Base-by-base conservation (phyloP, 495 filamentous ascomycete genomes). In the Cryomyces antarcticus region DNA sequence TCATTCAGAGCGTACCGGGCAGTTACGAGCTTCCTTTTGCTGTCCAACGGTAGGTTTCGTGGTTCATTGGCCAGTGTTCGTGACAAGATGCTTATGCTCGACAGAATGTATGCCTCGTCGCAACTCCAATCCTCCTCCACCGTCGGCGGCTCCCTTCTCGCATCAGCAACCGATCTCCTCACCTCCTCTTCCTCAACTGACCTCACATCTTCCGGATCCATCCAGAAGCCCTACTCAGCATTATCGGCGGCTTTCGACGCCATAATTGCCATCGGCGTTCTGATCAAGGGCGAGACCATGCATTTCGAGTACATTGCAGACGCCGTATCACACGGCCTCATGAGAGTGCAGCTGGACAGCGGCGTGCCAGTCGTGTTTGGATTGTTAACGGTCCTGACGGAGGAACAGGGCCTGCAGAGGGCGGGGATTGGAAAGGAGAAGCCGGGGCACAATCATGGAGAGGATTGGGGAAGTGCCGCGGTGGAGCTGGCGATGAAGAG, bases 291-390 rank as follows among this genome's bases (percentile, higher is more conserved):
- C 50, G 81, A 92, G 56, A 97, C 89, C 12, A 93, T 93, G 81
- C 89, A 97, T 58, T 96, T 96, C 52, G 87, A 97, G 61, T 94
- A 95, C 58, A 95, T 95, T 46, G 68, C 87, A n/a, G 86, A 93
- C 47, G 77, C 82, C 33, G 83, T 88, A 17, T 80, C 75, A 13
- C 80, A 89, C 35, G 89, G 85, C 7, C 66, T 97, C 49, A 97
- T 97, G 89, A 78, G 81, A 42, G 77, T 97, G 42, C 84, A 89
- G 51, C 62, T 96, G 28, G 88, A 96, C 57, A 72, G 74, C 10
- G 82, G 82, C 11, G 70, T 88, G 29, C 89, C 89, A 17, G 78
- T 97, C 39, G 73, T 96, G 37, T 94, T 97, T 59, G 89, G 89
- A 2, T 66, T 97, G 45, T 66, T 97, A 55, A 97, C 89, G 30